phyloP scores from a whole-genome alignment of 495 filamentous ascomycete species.

The Neurospora sp. region DNA sequence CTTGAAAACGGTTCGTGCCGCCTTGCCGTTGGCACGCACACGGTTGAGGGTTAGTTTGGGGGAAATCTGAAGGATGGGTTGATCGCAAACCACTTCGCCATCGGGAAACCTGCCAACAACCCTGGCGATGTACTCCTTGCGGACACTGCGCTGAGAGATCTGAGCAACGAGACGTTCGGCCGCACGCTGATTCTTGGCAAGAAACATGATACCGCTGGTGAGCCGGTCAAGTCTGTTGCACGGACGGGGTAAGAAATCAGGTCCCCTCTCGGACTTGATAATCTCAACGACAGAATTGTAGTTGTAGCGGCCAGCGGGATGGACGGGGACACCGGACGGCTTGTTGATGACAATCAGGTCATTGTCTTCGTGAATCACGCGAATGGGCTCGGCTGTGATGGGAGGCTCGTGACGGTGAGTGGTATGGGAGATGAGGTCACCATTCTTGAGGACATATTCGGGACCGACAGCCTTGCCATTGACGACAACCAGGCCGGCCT shows the following conservation, averaged over 20 bases:
- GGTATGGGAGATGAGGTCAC: constrained; percentile 83
- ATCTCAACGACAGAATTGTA: constrained; percentile 93
- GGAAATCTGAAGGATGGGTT: constrained; percentile 88
- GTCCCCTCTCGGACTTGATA: constrained; percentile 65
- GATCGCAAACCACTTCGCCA: constrained; percentile 72
- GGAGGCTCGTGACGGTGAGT: constrained; percentile 94
- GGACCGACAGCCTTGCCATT: constrained; percentile 56
- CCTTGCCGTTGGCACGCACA: constrained; percentile 84
- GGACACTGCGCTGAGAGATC: constrained; percentile 64
- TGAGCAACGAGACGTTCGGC: constrained; percentile 66
- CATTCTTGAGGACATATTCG: constrained; percentile 33
- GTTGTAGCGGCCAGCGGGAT: constrained; percentile 89
- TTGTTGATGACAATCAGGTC: constrained; percentile 94
- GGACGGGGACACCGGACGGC: constrained; percentile 87
- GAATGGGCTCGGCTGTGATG: constrained; percentile 67
- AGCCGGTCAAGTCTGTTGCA: constrained; percentile 92
- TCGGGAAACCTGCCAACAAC: constrained; percentile 88
- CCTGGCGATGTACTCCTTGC: constrained; percentile 89
- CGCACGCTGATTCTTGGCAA: constrained; percentile 71
- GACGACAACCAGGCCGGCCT: constrained; percentile 59
- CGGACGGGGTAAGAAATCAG: constrained; percentile 62
- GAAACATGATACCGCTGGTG: constrained; percentile 96
- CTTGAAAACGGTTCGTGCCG: constrained; percentile 82
- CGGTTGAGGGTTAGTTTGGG: constrained; percentile 92
- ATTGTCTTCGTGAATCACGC: constrained; percentile 80